phyloP scores from a whole-genome alignment of 1,139 yeast genomes.

The Yamadazyma conglobata region DNA sequence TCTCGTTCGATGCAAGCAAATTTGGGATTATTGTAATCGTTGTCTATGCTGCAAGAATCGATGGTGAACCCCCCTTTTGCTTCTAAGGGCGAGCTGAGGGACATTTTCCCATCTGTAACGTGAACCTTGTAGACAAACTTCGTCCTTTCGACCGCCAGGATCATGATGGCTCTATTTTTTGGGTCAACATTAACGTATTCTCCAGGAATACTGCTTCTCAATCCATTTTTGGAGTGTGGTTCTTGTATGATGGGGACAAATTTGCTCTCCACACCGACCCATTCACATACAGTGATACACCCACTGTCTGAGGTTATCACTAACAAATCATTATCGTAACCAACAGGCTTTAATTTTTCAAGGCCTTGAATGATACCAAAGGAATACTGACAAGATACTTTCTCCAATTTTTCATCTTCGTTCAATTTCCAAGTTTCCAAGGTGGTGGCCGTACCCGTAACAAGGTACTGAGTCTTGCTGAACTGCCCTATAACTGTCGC shows the following conservation, averaged over 20 bases:
- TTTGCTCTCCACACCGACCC: slow-evolving; percentile 37
- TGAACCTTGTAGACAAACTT: slow-evolving; percentile 55
- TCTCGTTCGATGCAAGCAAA: slow-evolving; percentile 82
- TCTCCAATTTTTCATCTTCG: slow-evolving; percentile 54
- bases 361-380: slow-evolving; percentile 62
- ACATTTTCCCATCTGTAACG: slow-evolving; percentile 34
- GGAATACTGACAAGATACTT: slow-evolving; percentile 41
- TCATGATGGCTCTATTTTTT: slow-evolving; percentile 63
- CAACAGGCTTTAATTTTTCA: slow-evolving; percentile 49
- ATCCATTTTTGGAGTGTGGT: slow-evolving; percentile 72
- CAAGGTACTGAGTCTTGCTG: slow-evolving; percentile 60
- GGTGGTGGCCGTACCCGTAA: slow-evolving; percentile 52
- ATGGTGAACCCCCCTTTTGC: slow-evolving; percentile 54
- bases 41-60: slow-evolving; percentile 59
- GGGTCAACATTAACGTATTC: slow-evolving; percentile 73
- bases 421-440: slow-evolving; percentile 48
- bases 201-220: slow-evolving; percentile 75
- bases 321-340: slow-evolving; percentile 52
- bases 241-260: slow-evolving; percentile 58
- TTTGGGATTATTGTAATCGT: slow-evolving; percentile 74
- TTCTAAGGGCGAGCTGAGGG: slow-evolving; percentile 73
- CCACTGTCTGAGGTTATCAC: slow-evolving; percentile 86
- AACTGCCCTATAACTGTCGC: slow-evolving; percentile 67
- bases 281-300: slow-evolving; percentile 54
- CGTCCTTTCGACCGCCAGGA: slow-evolving; percentile 69